A percentile compares a stretch with the other conserved stretches of the same genome.
Conservation (phyloP, 108 stramenopile species). For the Cyclotella baltica region DNA sequence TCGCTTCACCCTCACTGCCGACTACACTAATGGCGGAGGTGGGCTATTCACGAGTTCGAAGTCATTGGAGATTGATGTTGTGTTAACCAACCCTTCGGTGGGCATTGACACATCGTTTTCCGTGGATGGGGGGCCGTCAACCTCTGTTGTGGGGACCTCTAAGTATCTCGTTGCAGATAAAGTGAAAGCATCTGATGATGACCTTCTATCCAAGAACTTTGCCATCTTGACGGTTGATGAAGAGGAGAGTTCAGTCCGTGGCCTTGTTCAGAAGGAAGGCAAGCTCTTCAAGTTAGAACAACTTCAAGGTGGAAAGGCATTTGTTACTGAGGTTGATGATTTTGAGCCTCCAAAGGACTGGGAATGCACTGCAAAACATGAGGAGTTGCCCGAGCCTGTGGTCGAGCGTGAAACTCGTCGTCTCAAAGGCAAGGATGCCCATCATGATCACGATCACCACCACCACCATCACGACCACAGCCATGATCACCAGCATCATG, state of each 20-base stretch:
- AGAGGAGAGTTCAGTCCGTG: not conserved
- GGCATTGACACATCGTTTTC: not conserved
- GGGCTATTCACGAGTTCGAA: not conserved
- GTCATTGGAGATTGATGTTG: conserved; percentile 13
- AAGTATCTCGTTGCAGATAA: conserved; percentile 10
- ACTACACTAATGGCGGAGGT: not conserved
- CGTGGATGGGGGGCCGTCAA: not conserved
- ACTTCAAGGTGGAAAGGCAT: not conserved
- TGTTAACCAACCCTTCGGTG: conserved; percentile 5
- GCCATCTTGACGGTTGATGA: conserved; percentile 7
- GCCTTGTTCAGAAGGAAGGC: conserved; percentile 17
- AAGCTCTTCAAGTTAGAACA: conserved; percentile 13
- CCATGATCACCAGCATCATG: not conserved
- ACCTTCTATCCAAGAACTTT: not conserved
- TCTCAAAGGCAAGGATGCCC: not conserved
- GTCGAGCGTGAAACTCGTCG: not conserved
- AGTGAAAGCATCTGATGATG: not conserved
- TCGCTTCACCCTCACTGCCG: conserved; percentile 7
- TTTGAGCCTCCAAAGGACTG: conserved; percentile 10
- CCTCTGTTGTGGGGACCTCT: not conserved
- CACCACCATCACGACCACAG: not conserved
- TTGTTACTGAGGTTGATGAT: not conserved
- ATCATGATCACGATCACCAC: not conserved
- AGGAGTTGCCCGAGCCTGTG: not conserved
- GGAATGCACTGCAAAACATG: conserved; percentile 5